A percentile compares a stretch with the other conserved stretches of the same genome.
Evolutionary conservation across 139 green algal genomes (phyloP).

Genomic region (Protoeuglena noctilucae): DNA sequence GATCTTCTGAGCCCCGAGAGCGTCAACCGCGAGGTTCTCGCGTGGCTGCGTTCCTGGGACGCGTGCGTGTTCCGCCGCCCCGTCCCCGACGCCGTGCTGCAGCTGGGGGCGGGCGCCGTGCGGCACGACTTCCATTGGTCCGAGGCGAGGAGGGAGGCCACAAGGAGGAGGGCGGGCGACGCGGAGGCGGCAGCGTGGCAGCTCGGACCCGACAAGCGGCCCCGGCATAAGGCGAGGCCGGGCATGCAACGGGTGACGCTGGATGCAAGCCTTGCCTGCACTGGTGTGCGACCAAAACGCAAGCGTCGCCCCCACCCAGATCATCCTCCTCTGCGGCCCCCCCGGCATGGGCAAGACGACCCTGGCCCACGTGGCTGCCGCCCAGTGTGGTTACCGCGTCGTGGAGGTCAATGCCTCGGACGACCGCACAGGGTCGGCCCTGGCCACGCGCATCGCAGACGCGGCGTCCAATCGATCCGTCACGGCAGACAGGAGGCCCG

Average conservation of each 20-base stretch:
- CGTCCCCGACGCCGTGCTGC: not conserved
- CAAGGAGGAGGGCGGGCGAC: not conserved
- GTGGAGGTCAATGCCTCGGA: constrained; percentile 93
- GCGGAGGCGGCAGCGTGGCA: not conserved
- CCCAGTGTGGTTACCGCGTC: constrained; percentile 82
- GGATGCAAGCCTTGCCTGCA: too few species aligned
- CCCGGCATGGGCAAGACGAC: constrained; percentile 92
- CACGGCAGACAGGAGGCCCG: constrained; percentile 43
- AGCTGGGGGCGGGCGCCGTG: not conserved
- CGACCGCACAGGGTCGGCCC: constrained; percentile 48
- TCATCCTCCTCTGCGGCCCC: constrained; percentile 32
- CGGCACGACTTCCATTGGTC: too few species aligned
- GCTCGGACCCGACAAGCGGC: constrained; percentile 13
- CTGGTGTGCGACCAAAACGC: too few species aligned
- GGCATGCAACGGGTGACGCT: too few species aligned
- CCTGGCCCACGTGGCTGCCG: constrained; percentile 75
- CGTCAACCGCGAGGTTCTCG: constrained; percentile 58
- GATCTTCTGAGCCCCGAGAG: constrained; percentile 73
- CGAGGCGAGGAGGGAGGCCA: not conserved
- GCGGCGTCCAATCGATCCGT: constrained; percentile 45
- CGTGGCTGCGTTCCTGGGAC: constrained; percentile 55
- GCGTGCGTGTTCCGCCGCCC: constrained; percentile 37
- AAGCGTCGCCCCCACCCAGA: too few species aligned
- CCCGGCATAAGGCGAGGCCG: constrained; percentile 24
- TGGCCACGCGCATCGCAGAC: constrained; percentile 50